Base-by-base conservation (phyloP, 371 early-diverging fungal genomes). In the Mucor mucedo region DNA sequence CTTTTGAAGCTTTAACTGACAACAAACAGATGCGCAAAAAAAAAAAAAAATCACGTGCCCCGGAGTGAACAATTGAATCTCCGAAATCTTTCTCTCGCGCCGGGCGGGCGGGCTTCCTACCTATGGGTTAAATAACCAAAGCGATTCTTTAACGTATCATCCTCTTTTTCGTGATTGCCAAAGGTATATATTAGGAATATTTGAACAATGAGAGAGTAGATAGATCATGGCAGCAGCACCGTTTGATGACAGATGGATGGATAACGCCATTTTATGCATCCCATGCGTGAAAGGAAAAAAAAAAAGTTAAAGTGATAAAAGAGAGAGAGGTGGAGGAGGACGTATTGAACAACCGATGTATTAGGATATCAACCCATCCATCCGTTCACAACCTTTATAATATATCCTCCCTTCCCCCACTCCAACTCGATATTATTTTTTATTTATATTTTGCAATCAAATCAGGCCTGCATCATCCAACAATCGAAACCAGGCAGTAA, bases 131-230 rank as follows among this genome's bases (percentile, higher is more conserved):
- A 60, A 60, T 60, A 60, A 32, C 61, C 52, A 60, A 40, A 44
- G 45, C 52, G 53, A 60, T 16, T 60, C 53, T 60, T 63, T 56
- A 63, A 63, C 57, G 41, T 49, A 57, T 50, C 56, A 56, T 63
- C 63, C 63, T 63, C 63, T 63, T 63, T 63, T 63, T 63, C 63
- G 63, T 57, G 57, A 63, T 63, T 57, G 63, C 52, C 63, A 63
- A 63, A 63, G 63, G 63, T 63, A 63, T 42, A 57, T 63, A 63
- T 63, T 40, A 52, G 63, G 50, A 50, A 62, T 50, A 30, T 30
- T 29, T 50, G 50, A 50, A 30, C 28, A 48, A 57, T 39, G 16
- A 42, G 38, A 63, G 33, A 48, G 13, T 16, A 33, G 58, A 49
- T 47, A 57, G 49, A 52, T 55, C 38, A 33, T 40, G 5, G 29